Evolutionary conservation across 345 rosid genomes (phyloP).

Genomic region (Rhodamnia rubescens): DNA sequence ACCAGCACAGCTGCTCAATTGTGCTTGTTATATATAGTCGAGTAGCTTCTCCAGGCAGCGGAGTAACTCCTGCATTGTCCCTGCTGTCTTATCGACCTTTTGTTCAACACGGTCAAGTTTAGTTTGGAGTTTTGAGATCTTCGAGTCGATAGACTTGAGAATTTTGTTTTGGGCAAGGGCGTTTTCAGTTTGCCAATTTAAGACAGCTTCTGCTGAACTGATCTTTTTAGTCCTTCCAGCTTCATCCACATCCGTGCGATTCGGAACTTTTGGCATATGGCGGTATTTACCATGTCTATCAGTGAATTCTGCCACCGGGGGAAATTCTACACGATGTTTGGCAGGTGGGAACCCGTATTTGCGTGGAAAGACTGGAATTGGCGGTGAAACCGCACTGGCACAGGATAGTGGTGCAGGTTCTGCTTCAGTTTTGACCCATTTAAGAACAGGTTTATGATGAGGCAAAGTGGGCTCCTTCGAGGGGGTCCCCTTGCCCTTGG

Average conservation of each 20-base stretch:
- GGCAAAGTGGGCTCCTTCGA: neutral
- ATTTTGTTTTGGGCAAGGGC: neutral
- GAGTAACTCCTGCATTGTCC: neutral
- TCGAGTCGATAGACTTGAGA: neutral
- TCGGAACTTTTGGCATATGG: neutral
- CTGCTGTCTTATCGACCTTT: neutral
- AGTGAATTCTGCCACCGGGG: neutral
- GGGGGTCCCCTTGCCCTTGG: neutral
- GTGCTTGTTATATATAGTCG: neutral
- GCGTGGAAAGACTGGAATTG: neutral
- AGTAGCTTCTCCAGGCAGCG: neutral
- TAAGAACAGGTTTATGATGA: neutral
- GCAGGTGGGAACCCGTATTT: neutral
- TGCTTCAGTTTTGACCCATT: neutral
- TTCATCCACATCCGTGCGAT: too few relatives aligned
- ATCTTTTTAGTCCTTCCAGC: too few relatives aligned
- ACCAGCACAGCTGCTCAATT: neutral
- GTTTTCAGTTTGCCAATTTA: neutral
- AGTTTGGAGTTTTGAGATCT: neutral
- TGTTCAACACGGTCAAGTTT: neutral
- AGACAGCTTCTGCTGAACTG: neutral
- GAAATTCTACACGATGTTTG: neutral
- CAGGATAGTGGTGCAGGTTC: neutral
- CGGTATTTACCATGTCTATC: neutral
- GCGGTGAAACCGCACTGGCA: neutral